These are phyloP conservation scores for Cutaneotrichosporon arboriforme DNA, from an alignment of 1,284 basidiomycete genomes.

Conservation along the genomic window DNA sequence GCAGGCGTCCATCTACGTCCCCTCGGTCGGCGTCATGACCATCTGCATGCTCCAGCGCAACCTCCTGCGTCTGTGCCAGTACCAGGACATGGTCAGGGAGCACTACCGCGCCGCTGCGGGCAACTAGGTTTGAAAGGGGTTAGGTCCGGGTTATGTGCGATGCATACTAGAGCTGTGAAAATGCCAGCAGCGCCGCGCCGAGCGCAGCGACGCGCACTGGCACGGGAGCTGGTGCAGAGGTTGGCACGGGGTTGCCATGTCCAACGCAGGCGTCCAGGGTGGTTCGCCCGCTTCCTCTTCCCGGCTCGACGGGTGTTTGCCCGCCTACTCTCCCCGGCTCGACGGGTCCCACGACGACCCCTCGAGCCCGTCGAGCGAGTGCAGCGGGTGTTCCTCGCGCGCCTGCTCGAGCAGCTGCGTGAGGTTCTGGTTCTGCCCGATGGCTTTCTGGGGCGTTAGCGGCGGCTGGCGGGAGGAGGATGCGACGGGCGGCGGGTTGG, in stretches of 20 bases:
- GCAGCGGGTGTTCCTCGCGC: slow-evolving; percentile 69
- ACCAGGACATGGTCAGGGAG: slow-evolving; percentile 52
- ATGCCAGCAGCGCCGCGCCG: too few relatives aligned
- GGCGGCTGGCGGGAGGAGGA: not conserved
- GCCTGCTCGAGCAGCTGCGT: slow-evolving; percentile 71
- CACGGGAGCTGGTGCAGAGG: too few relatives aligned
- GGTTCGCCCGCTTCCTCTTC: too few relatives aligned
- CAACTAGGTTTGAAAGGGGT: not conserved
- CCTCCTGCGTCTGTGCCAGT: slow-evolving; percentile 68
- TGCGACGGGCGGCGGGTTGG: too few relatives aligned
- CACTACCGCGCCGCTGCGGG: slow-evolving; percentile 3
- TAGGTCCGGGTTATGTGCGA: not conserved
- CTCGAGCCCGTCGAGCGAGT: slow-evolving; percentile 30
- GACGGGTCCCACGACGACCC: slow-evolving; percentile 40
- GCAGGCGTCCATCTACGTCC: slow-evolving; percentile 84
- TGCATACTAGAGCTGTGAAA: not conserved
- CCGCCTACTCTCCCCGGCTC: not conserved
- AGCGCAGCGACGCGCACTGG: too few relatives aligned
- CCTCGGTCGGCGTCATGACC: slow-evolving; percentile 92
- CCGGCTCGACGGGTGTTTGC: too few relatives aligned
- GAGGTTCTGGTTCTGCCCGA: slow-evolving; percentile 66
- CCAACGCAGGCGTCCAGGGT: too few relatives aligned
- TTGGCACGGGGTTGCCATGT: too few relatives aligned
- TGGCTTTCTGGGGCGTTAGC: slow-evolving; percentile 59
- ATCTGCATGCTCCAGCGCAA: slow-evolving; percentile 95